Base-by-base conservation (phyloP, 257 asterid species). In the Ajuga chamaepitys region DNA sequence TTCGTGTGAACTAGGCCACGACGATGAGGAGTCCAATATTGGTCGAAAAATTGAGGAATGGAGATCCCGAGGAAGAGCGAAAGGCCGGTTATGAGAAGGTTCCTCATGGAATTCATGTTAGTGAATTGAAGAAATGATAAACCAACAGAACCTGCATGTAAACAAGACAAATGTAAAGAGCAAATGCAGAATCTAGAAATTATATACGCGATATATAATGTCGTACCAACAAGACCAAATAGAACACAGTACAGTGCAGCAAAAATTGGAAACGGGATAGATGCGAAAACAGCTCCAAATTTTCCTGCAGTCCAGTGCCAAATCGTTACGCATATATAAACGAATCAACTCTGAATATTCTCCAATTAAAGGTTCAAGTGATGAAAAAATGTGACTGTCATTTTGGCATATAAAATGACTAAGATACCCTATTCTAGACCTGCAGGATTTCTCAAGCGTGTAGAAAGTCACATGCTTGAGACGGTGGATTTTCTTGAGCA, bases 221-320 rank as follows among this genome's bases (percentile, higher is more conserved):
- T 70, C 95, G 9, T 88, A 94, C 99, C 97, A 53, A 94, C 97
- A 46, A 94, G 96, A 80, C 95, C 99, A 74, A 94, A 94, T 26
- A 94, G 84, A 72, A 94, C 81, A 72, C 99, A 94, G 72, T 94
- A 88, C 9, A 94, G 58, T 14, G 97, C 99, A 21, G 99, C 99
- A 42, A 70, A 94, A 75, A 94, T 88, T 0, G 97, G 85, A 62
- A 94, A 85, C 1, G 99, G 99, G 48, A 94, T 94, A 25, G 99
- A 94, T 50, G 99, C 97, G 71, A 94, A 94, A 68, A 94, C 96
- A 68, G 99, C 99, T 63, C 99, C 99, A 55, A 94, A 94, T 72
- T 94, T 94, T 62, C 99, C 99, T 94, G 94, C 82, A 76, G 14
- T 21, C 18, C 48, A 32, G 30, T 16, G 44, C 25, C 24, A 40